Evolutionary conservation across 169 alveolate genomes (phyloP), one percentile per base, ranked within the genome.

Genomic region (Plasmodium yoelii): DNA sequence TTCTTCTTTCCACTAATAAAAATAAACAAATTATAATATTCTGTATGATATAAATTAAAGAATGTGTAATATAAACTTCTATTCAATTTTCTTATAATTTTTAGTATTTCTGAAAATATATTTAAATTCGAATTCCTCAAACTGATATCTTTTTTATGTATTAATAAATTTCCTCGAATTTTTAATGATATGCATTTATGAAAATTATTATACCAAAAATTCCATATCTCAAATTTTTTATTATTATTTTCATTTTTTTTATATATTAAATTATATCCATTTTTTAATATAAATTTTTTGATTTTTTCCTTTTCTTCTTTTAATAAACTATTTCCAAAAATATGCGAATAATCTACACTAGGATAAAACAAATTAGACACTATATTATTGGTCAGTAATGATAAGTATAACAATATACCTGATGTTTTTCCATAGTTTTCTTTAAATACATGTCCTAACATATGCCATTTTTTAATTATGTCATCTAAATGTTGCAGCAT

Each of bases 311-410:
- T 82, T 82, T 82, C 90, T n/a, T 67, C 34, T 18, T 46, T 34
- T 72, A 82, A 47, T 56, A 82, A 59, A 9, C 46, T 34, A 67
- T 82, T 82, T 18, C 51, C 39, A 57, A 82, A 82, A 53, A 82
- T 61, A 46, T 82, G 13, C n/a, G 53, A 46, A 8, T 82, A 82
- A 61, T 68, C 86, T 49, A 82, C 47, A 56, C 84, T 56, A 13
- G 90, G 84, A 47, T 67, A 82, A 46, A 82, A 67, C 63, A 82
- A 67, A 68, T 82, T 82, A n/a, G 84, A 34, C 28, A 82, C 90
- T 18, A 67, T 69, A 61, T 82, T 82, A 26, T 72, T 67, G 24
- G 69, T 39, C 55, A 82, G 47, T 51, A 82, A 46, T 13, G 73
- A 47, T 56, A 82, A 28, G 68, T 46, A 69, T 47, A 82, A 82